phyloP scores from a whole-genome alignment of 2,329 filamentous ascomycete genomes.

The Venturia oleaginea region DNA sequence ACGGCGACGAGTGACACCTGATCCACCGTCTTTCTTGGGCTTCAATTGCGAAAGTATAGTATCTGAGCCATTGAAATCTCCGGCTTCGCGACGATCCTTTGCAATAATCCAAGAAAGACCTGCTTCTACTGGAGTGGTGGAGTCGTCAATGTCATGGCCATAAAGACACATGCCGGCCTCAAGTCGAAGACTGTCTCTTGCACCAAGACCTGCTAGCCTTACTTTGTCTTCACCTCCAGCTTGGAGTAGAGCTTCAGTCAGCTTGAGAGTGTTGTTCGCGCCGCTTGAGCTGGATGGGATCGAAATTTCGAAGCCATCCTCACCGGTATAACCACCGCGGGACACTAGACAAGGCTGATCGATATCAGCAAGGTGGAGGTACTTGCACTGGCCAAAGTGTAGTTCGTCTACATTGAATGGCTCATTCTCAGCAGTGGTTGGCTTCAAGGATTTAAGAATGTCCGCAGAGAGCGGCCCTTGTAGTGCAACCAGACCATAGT shows the following conservation, averaged over 20 bases:
- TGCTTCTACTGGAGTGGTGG: constrained; percentile 59
- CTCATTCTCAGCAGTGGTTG: constrained; percentile 36
- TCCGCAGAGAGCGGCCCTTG: constrained; percentile 73
- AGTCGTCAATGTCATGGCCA: constrained; percentile 89
- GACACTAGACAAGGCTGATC: constrained; percentile 60
- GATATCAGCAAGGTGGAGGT: constrained; percentile 51
- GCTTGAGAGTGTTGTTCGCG: constrained; percentile 45
- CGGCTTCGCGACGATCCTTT: constrained; percentile 59
- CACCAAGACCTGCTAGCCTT: constrained; percentile 78
- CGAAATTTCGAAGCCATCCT: constrained; percentile 96
- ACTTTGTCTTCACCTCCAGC: constrained; percentile 51
- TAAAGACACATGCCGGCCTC: constrained; percentile 99
- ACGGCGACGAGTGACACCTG: constrained; percentile 60
- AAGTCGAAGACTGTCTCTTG: constrained; percentile 82
- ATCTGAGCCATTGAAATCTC: constrained; percentile 78
- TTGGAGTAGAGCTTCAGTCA: constrained; percentile 62
- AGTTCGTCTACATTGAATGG: constrained; percentile 51
- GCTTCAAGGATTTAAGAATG: constrained; percentile 58
- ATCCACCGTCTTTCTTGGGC: constrained; percentile 61
- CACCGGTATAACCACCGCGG: constrained; percentile 90
- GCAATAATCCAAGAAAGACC: constrained; percentile 73
- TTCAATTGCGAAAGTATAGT: constrained; percentile 69
- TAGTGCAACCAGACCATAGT: constrained; percentile 73
- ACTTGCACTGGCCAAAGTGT: constrained; percentile 71
- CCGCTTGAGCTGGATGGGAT: constrained; percentile 42